These are phyloP conservation scores for Globisporangium canariense DNA, from an alignment of 352 stramenopile species.

Conservation along the genomic window DNA sequence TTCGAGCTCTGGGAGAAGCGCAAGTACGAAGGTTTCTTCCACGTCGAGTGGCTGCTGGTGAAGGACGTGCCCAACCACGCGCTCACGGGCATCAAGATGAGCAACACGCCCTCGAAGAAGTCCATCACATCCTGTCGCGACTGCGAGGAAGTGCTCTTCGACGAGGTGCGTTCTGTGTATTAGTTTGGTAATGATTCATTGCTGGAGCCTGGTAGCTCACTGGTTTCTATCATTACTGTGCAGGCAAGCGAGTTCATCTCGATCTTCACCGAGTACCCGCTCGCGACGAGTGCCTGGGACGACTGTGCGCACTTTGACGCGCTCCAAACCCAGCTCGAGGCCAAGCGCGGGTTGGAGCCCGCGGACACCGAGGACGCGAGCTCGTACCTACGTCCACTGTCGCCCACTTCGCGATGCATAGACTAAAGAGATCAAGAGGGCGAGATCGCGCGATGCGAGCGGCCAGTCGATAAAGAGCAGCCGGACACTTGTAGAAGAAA, in stretches of 20 bases:
- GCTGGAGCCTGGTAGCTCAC: no score
- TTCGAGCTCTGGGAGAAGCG: conserved; percentile 81
- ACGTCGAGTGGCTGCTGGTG: conserved; percentile 77
- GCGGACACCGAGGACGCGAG: conserved; percentile 1
- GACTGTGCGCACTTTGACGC: conserved; percentile 69
- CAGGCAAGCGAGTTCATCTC: conserved; percentile 62
- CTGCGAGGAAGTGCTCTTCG: conserved; percentile 72
- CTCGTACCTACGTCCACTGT: conserved; percentile 6
- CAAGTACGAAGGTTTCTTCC: conserved; percentile 82
- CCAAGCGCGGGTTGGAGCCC: conserved; percentile 38
- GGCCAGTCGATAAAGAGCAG: not conserved
- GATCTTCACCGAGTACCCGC: conserved; percentile 51
- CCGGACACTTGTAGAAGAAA: no score
- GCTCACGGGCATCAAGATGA: conserved; percentile 77
- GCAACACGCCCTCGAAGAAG: conserved; percentile 74
- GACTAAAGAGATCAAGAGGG: not conserved
- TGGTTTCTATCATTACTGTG: no score
- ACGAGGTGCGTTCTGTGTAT: conserved; percentile 42
- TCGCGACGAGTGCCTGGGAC: conserved; percentile 67
- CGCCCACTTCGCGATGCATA: not conserved
- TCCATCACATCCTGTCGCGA: conserved; percentile 77
- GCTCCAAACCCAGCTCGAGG: conserved; percentile 47
- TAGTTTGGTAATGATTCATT: not conserved
- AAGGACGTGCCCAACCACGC: conserved; percentile 83
- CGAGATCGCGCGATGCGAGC: no score